Base-by-base conservation (phyloP, 768 basidiomycete species). In the Russula sp. region DNA sequence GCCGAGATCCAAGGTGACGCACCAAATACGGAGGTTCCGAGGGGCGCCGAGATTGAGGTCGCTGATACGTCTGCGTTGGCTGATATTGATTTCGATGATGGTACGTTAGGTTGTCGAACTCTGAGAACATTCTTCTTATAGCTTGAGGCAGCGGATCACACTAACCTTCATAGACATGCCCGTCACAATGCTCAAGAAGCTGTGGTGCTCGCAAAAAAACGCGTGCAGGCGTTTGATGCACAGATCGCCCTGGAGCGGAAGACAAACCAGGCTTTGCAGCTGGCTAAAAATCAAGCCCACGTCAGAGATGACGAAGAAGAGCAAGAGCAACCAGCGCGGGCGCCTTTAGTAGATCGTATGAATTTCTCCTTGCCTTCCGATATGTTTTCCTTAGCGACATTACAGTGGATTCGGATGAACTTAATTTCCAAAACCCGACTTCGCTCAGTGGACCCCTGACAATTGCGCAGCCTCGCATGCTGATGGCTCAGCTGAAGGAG, bases 351-450 rank as follows among this genome's bases (percentile, higher is more conserved):
- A 59, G 91, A 93, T 71, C 78, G 91, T 93, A 76, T 71, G 90
- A 74, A 48, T 22, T 44, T 18, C 11, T 52, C 36, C 54, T 57
- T 65, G 7, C 28, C 34, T 40, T 8, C n/a, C 9, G 5, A 13
- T 18, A 38, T 22, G 22, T 20, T 20, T 34, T 13, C 20, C 40
- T 49, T 2, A 52, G 16, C 55, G 46, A 9, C 34, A 26, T 4
- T 61, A 7, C 65, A 94, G 93, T 96, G 70, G 94, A 96, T 74
- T 92, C 92, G 22, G 94, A 97, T 71, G 96, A 98, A 72, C 85
- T 99, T 44, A 98, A 99, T 77, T 98, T 99, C 86, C 95, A 98
- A 77, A 98, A 99, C 72, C 97, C 97, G 9, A 93, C 94, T 5
- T 92, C 92, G 18, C 76, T 95, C 68, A 90, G 83, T 52, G 94